Conservation (phyloP, 306 rosid species). For the Prosopis cineraria region DNA sequence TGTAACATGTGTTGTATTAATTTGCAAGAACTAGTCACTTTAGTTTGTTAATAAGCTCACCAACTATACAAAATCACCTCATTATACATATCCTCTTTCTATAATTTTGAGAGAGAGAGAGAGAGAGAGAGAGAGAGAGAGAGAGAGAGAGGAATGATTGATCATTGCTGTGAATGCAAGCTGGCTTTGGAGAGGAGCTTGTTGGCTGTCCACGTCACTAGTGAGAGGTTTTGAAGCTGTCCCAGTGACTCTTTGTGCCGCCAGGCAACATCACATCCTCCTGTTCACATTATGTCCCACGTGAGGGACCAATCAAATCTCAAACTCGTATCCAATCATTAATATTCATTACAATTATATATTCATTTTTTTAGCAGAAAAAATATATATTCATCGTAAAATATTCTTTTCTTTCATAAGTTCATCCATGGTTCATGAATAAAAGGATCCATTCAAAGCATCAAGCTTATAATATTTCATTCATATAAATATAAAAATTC, state of each 20-base stretch:
- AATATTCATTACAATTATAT: no score
- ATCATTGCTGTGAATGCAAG: slow-evolving; percentile 22
- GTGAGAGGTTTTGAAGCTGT: slow-evolving; percentile 66
- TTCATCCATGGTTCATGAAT: not conserved
- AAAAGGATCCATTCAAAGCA: not conserved
- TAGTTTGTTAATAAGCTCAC: slow-evolving; percentile 7
- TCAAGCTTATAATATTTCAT: not conserved
- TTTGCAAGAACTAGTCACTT: slow-evolving; percentile 6
- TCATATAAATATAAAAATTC: not conserved
- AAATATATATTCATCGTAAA: not conserved
- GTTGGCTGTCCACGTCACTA: slow-evolving; percentile 84
- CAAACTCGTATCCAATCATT: not conserved
- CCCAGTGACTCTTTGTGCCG: slow-evolving; percentile 48
- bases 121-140: not conserved
- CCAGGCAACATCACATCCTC: slow-evolving; percentile 36
- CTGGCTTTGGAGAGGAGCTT: slow-evolving; percentile 50
- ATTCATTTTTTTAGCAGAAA: no score
- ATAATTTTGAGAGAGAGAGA: no score
- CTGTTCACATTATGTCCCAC: slow-evolving; percentile 36
- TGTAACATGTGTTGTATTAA: slow-evolving; percentile 10
- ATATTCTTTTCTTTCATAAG: not conserved
- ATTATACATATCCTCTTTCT: not conserved
- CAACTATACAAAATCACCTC: slow-evolving; percentile 32
- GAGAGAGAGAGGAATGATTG: not conserved
- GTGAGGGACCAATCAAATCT: slow-evolving; percentile 5